Evolutionary conservation across 2,329 filamentous ascomycete species (phyloP), one percentile per base, ranked within the genome.

Genomic region (Cyanodermella asteris): DNA sequence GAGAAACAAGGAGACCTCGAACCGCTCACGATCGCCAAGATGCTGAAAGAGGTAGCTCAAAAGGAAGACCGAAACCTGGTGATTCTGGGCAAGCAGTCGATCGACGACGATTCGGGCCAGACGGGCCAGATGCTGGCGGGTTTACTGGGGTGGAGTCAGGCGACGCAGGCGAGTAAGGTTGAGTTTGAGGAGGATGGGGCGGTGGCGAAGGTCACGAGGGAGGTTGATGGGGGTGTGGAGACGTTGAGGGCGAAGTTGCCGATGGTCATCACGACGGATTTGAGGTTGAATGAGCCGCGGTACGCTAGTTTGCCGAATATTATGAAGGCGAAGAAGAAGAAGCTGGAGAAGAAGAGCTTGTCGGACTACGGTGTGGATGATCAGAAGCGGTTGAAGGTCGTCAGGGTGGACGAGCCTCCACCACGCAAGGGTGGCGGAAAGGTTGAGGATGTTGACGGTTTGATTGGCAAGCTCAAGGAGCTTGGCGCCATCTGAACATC

Each of bases 261-360:
- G 1, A 71, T 94, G 70, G 58, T 97, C 26, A 76, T 97, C 39
- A 97, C 87, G 32, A 91, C 87, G 33, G 87, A 97, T 57, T 50
- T 97, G 54, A 59, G 87, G 26, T 56, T 97, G 48, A 97, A 97
- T 45, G 80, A 90, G 64, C 87, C 87, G 31, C 61, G 87, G 35
- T 97, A 91, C 49, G 87, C 84, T 13, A 91, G 70, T 51, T 50
- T 97, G 64, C 84, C 82, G 25, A 94, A 94, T 47, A 94, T 97
- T 36, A 97, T 97, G 87, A 97, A 94, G 72, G 87, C 87, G 26
- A 97, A 97, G 75, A 97, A 94, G 76, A 97, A 97, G 74, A 77
- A 77, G 44, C 45, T 97, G 39, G 80, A 87, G 42, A 94, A 93
- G 73, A 74, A 80, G 63, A 78, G 64, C 36, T 49, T 93, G 47